Evolutionary conservation across 2,329 filamentous ascomycete genomes (phyloP), one percentile per base, ranked within the genome.

Genomic region (Hypoxylon sp.): DNA sequence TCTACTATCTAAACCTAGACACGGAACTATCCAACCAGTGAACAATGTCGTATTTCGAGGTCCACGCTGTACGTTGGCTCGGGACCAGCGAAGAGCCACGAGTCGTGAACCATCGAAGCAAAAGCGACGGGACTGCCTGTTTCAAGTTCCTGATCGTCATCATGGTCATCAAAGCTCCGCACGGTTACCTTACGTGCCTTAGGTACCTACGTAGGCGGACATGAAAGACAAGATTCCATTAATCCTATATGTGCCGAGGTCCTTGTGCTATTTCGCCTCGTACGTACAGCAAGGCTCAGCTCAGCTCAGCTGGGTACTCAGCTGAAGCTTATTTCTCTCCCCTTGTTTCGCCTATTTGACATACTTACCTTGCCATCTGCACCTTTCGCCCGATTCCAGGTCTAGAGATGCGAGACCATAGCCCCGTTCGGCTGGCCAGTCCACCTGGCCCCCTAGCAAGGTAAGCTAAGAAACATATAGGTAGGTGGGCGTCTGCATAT

Each of bases 1-100:
- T 5, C 7, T 15, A 25, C 12, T n/a, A n/a, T n/a, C n/a, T n/a
- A n/a, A n/a, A n/a, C n/a, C n/a, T n/a, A n/a, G n/a, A n/a, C n/a
- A n/a, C n/a, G n/a, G n/a, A n/a, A n/a, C n/a, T n/a, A n/a, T n/a
- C n/a, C n/a, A n/a, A n/a, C n/a, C 21, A 25, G 21, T 25, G 21
- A 32, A 48, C 26, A 32, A 15, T 6, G 51, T 55, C 7, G 51
- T 42, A 55, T 55, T 25, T 43, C 49, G 43, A 48, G 23, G 38
- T 44, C 34, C 31, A 34, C 27, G n/a, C n/a, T n/a, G n/a, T 25
- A 38, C 31, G 42, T 52, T 48, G 30, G 36, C 30, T 42, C 36
- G 25, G 26, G 45, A n/a, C n/a, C n/a, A n/a, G n/a, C n/a, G n/a
- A n/a, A n/a, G n/a, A n/a, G n/a, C n/a, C n/a, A n/a, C n/a, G n/a